phyloP scores from a whole-genome alignment of 2,329 filamentous ascomycete genomes.

The Monosporascus cannonballus region DNA sequence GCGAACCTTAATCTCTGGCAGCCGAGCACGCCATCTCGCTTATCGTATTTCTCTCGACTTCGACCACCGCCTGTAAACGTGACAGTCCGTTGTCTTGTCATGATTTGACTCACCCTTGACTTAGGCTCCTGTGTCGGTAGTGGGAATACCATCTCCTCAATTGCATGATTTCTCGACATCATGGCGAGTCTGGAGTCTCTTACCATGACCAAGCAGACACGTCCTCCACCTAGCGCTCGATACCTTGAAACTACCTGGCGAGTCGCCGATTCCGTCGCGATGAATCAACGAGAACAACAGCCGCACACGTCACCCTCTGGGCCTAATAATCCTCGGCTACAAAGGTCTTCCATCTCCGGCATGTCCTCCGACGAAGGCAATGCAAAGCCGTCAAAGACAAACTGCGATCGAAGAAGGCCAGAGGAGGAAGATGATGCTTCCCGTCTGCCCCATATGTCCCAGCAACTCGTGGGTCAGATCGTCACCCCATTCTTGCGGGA shows the following conservation, averaged over 20 bases:
- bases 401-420: constrained; percentile 45
- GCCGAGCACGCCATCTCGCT: not conserved
- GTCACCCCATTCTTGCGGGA: constrained; percentile 84
- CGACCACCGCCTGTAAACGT: not conserved
- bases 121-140: too few species aligned
- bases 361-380: constrained; percentile 13
- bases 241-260: not conserved
- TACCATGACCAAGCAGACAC: not conserved
- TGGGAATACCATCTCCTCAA: not conserved
- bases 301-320: too few species aligned
- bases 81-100: not conserved
- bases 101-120: not conserved
- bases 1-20: not conserved
- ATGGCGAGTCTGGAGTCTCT: not conserved
- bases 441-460: constrained; percentile 51
- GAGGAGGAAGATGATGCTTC: constrained; percentile 44
- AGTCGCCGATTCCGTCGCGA: not conserved
- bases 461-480: constrained; percentile 67
- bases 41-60: not conserved
- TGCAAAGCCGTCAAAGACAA: constrained; percentile 30
- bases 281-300: not conserved
- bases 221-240: not conserved
- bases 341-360: constrained; percentile 10
- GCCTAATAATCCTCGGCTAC: constrained; percentile 6
- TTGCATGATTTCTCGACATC: not conserved